Conservation (phyloP, 192 early-diverging fungal species). For the Borealophlyctis nickersoniae region DNA sequence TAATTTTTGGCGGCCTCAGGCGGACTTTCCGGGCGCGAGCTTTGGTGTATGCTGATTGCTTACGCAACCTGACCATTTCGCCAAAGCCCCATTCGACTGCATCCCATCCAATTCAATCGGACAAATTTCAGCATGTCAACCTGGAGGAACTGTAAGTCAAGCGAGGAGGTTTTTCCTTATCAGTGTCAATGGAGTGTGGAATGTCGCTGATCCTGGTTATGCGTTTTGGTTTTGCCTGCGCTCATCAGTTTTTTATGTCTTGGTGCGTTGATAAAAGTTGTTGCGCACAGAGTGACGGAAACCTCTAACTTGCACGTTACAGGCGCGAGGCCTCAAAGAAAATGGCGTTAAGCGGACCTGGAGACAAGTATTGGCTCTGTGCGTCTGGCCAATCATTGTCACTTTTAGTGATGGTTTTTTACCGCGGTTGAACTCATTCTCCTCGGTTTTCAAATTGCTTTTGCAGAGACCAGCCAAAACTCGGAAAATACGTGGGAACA, state of each 20-base stretch:
- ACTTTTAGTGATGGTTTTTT: background rate
- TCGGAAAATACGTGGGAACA: slow-evolving; percentile 45
- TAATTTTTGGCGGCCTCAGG: too few relatives aligned
- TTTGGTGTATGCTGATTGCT: too few relatives aligned
- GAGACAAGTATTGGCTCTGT: slow-evolving; percentile 21
- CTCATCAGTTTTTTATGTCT: background rate
- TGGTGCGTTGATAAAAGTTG: background rate
- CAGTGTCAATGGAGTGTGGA: background rate
- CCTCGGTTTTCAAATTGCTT: background rate
- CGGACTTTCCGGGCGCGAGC: too few relatives aligned
- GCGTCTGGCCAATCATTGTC: background rate
- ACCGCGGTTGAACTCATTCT: background rate
- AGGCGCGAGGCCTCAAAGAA: background rate
- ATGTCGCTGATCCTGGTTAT: too few relatives aligned
- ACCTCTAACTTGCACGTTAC: background rate
- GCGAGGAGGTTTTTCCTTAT: background rate
- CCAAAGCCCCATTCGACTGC: too few relatives aligned
- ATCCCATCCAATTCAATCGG: too few relatives aligned
- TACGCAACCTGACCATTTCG: too few relatives aligned
- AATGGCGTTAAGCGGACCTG: slow-evolving; percentile 20
- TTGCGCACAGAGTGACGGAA: background rate
- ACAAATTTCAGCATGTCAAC: too few relatives aligned
- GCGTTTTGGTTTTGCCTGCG: background rate
- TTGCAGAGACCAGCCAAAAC: slow-evolving; percentile 38
- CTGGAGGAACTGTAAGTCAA: background rate